These are phyloP conservation scores for Suillus decipiens DNA, from an alignment of 768 basidiomycete species.

Conservation along the genomic window DNA sequence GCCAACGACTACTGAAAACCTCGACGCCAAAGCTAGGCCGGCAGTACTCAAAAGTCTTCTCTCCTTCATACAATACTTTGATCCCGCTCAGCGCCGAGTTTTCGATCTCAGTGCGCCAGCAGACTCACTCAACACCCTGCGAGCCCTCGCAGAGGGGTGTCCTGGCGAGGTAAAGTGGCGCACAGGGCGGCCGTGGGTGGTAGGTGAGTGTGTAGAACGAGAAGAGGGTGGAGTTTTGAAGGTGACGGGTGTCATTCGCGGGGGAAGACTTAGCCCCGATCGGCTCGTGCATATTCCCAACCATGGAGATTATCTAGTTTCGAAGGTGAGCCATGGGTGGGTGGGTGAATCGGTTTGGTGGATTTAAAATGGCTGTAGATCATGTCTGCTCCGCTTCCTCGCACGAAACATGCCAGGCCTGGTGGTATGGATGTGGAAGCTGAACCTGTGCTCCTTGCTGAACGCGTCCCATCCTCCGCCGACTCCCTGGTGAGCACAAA, in stretches of 20 bases:
- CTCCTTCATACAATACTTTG: slow-evolving; percentile 95
- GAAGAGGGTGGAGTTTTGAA: slow-evolving; percentile 63
- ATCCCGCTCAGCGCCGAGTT: slow-evolving; percentile 75
- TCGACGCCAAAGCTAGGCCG: slow-evolving; percentile 63
- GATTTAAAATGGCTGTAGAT: slow-evolving; percentile 49
- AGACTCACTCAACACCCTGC: slow-evolving; percentile 71
- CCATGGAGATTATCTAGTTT: slow-evolving; percentile 85
- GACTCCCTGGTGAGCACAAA: slow-evolving; percentile 89
- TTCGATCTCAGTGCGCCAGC: slow-evolving; percentile 67
- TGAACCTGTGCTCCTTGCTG: slow-evolving; percentile 62
- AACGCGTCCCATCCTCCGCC: slow-evolving; percentile 61
- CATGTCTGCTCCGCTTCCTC: slow-evolving; percentile 55
- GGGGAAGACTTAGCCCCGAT: slow-evolving; percentile 72
- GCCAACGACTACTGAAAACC: slow-evolving; percentile 44
- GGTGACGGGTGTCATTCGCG: slow-evolving; percentile 87
- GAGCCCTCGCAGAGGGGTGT: slow-evolving; percentile 82
- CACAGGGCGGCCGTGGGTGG: slow-evolving; percentile 74
- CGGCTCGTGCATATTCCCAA: slow-evolving; percentile 86
- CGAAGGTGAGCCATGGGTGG: slow-evolving; percentile 52
- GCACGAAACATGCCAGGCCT: slow-evolving; percentile 34
- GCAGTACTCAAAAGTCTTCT: slow-evolving; percentile 84
- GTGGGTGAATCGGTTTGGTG: background rate
- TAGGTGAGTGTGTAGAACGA: slow-evolving; percentile 67
- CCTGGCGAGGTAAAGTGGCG: slow-evolving; percentile 83
- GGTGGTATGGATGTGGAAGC: slow-evolving; percentile 56